A percentile compares a stretch with the other conserved stretches of the same genome.
These are phyloP conservation scores for Ceratocystis papillata DNA, from an alignment of 2,329 filamentous ascomycete genomes.

Conservation along the genomic window DNA sequence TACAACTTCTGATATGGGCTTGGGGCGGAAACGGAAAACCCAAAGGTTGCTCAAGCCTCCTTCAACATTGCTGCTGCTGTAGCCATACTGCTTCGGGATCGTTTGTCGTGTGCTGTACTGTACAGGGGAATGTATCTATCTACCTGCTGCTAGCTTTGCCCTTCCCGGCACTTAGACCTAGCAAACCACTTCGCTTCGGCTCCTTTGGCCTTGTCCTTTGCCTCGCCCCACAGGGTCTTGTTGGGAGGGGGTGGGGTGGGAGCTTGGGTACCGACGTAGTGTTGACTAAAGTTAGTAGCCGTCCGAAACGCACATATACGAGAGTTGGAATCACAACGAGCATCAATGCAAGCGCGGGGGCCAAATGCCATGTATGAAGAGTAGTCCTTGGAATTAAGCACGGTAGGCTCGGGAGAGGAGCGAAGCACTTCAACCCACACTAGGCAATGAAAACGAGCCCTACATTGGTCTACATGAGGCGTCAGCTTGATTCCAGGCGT, in stretches of 20 bases:
- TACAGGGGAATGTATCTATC: background rate
- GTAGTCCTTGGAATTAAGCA: background rate
- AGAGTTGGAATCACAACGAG: background rate
- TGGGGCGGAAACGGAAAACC: background rate
- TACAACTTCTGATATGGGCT: background rate
- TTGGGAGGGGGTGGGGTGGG: background rate
- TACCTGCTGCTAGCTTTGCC: background rate
- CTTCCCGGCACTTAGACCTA: background rate
- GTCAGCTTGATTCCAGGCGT: too few species aligned
- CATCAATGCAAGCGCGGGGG: background rate
- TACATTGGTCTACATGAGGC: background rate
- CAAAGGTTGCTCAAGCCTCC: background rate
- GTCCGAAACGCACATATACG: conserved; percentile 6
- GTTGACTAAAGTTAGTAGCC: background rate
- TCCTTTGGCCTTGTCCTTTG: too few species aligned
- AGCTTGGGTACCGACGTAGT: conserved; percentile 1
- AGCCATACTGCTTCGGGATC: too few species aligned
- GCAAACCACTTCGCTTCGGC: too few species aligned
- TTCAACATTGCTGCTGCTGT: background rate
- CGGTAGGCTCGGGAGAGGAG: background rate
- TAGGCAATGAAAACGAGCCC: background rate
- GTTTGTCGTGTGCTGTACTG: background rate
- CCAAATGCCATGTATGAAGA: background rate
- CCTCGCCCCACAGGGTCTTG: background rate
- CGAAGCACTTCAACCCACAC: background rate